Conservation (phyloP, 345 rosid genomes). For the Eucalyptus guilfoylei region DNA sequence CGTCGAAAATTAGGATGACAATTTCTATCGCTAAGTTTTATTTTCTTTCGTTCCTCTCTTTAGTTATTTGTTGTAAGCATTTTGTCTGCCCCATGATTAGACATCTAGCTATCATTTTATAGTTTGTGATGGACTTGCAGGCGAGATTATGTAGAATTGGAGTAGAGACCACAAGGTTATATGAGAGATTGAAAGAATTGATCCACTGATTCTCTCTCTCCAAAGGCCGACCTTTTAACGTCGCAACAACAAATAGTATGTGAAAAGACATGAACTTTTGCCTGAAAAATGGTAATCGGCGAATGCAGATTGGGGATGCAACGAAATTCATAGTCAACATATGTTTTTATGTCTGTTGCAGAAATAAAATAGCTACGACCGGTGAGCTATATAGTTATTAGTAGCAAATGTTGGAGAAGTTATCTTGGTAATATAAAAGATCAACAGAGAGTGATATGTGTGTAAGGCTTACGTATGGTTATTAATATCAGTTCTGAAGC, state of each 20-base stretch:
- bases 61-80: background rate
- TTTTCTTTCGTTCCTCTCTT: background rate
- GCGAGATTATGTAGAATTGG: conserved; percentile 36
- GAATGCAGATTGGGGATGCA: background rate
- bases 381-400: background rate
- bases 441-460: background rate
- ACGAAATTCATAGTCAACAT: background rate
- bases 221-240: background rate
- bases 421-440: background rate
- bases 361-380: background rate
- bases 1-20: background rate
- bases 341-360: background rate
- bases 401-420: background rate
- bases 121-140: background rate
- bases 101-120: background rate
- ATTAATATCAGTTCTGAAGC: background rate
- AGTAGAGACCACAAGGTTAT: conserved; percentile 30
- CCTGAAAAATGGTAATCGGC: background rate
- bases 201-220: background rate
- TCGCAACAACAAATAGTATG: background rate
- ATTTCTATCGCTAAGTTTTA: background rate
- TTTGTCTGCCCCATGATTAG: background rate
- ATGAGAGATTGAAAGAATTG: conserved; percentile 24
- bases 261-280: background rate
- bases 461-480: background rate